Base-by-base conservation (phyloP, 768 basidiomycete species). In the Kwoniella bestiolae region DNA sequence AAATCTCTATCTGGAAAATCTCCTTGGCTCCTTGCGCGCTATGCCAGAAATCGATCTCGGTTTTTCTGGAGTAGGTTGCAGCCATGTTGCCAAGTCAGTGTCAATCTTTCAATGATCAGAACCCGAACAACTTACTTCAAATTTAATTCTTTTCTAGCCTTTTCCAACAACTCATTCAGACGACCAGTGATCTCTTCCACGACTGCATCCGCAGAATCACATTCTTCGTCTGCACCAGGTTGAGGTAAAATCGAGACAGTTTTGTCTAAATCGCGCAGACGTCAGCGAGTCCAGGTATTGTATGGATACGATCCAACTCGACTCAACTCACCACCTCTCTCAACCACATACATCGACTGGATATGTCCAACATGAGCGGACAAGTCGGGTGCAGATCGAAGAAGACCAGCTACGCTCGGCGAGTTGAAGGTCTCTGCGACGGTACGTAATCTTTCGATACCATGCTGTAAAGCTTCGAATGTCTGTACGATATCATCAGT, bases 21-120 rank as follows among this genome's bases (percentile, higher is more conserved):
- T 97, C 94, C 90, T 95, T 95, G 56, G 88, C 91, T 5, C 94
- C 94, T 55, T 85, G 84, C 2, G 87, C 86, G 68, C 91, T 93
- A 72, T 96, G 87, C 88, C 89, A 89, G 82, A 85, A 90, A 32
- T 79, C 81, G 62, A 89, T 69, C 29, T 84, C 66, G 11, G 61
- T 81, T 69, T 76, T 73, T 26, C 88, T 88, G 80, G 14, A 49
- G 41, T n/a, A 45, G 12, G 52, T 26, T 8, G 21, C 14, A n/a
- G 23, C 11, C 11, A 7, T n/a, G 18, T 28, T 49, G 38, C 7
- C 21, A 29, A 55, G 51, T 9, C 1, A 16, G 8, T 41, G 18
- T 46, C 12, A 55, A 53, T 32, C 16, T 52, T 81, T 53, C 75
- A 92, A 91, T 88, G 88, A 32, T 89, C 82, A 69, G 88, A 84